Base-by-base conservation (phyloP, 257 asterid species). In the Dorcoceras hygrometricum region DNA sequence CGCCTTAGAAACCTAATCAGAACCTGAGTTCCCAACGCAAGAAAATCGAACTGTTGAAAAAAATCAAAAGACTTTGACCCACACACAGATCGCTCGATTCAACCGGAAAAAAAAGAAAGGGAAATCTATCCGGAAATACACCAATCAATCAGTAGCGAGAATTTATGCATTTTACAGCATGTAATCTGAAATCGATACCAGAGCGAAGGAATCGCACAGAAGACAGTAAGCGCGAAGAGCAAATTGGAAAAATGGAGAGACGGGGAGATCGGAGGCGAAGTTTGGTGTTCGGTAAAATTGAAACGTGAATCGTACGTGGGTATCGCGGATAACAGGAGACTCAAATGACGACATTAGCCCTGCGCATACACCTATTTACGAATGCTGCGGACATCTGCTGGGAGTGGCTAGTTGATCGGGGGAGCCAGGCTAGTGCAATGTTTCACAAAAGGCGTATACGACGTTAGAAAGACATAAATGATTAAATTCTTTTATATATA, bases 51-150 rank as follows among this genome's bases (percentile, higher is more conserved):
- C 58, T 48, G 71, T 64, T 54, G 56, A 81, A 75, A 54, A 81
- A 75, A 54, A 62, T 50, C 72, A 54, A 72, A 74, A 68, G 78
- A 61, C 78, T 74, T 76, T 54, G 74, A 79, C 73, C 80, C 71
- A 79, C 70, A 36, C 48, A 16, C 86, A 71, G 86, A 88, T 81
- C 83, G 85, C 72, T 71, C 65, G 71, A 57, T 73, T 77, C 82
- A 86, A 79, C 84, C 84, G 73, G 81, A 80, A 67, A 77, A 74
- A 74, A 80, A 67, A 77, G 72, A 74, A 74, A 25, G 78, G 43
- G 73, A 73, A 69, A 59, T 70, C 58, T 64, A 60, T 56, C 58
- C 48, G 46, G 12, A 68, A 46, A 28, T 53, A 20, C 12, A 28
- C 63, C 23, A 23, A 24, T 31, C 23, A 23, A 24, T 31, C 19